These are phyloP conservation scores for Turnera subulata DNA, from an alignment of 345 rosid species.

Conservation along the genomic window DNA sequence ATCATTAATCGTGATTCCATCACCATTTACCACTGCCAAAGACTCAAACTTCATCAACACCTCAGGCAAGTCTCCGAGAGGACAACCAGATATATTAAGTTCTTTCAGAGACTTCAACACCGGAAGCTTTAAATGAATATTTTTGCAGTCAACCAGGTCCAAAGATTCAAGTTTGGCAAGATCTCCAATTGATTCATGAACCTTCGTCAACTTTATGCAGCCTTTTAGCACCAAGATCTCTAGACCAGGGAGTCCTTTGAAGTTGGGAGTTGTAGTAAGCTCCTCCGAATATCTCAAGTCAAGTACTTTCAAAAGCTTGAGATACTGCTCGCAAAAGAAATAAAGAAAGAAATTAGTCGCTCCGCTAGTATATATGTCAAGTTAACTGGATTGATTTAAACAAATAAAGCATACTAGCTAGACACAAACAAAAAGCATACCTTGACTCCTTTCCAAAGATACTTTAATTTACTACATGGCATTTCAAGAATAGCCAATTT, in stretches of 20 bases:
- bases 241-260: conserved; percentile 12
- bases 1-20: too few relatives aligned
- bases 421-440: too few relatives aligned
- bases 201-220: conserved; percentile 8
- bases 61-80: too few relatives aligned
- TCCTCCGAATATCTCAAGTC: conserved; percentile 13
- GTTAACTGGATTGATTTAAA: not conserved
- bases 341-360: not conserved
- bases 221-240: conserved; percentile 23
- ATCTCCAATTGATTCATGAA: conserved; percentile 18
- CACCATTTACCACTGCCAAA: too few relatives aligned
- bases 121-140: conserved; percentile 13
- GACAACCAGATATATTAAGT: too few relatives aligned
- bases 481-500: conserved; percentile 18
- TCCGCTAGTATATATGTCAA: not conserved
- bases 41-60: too few relatives aligned
- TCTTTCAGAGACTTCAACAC: too few relatives aligned
- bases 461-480: conserved; percentile 13
- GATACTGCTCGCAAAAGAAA: too few relatives aligned
- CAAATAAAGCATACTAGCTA: not conserved
- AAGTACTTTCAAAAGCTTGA: conserved; percentile 12
- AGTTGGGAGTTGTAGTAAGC: conserved; percentile 13
- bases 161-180: conserved; percentile 11
- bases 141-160: conserved; percentile 17
- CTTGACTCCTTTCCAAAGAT: conserved; percentile 15